A percentile compares a stretch with the other conserved stretches of the same genome.
phyloP scores from a whole-genome alignment of 306 rosid genomes.

The Herpetospermum pedunculosum region DNA sequence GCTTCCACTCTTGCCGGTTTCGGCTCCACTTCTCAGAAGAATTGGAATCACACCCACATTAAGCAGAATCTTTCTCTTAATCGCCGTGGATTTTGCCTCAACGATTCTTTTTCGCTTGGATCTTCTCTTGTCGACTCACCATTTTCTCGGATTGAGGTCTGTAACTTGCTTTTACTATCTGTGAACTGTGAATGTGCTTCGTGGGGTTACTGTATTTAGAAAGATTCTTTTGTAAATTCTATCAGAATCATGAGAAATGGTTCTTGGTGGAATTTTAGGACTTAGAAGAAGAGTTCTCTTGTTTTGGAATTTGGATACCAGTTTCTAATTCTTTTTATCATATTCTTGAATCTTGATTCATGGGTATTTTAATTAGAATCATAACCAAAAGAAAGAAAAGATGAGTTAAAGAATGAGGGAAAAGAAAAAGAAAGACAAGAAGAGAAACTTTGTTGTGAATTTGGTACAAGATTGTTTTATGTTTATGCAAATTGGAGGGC shows the following conservation, averaged over 20 bases:
- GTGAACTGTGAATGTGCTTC: neutral
- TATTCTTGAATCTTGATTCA: neutral
- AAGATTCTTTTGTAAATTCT: neutral
- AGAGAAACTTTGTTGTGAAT: neutral
- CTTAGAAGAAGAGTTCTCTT: neutral
- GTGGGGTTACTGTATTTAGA: neutral
- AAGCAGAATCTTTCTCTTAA: neutral
- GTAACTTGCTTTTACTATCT: neutral
- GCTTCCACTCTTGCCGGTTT: constrained; percentile 15
- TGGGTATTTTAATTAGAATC: neutral
- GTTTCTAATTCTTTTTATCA: neutral
- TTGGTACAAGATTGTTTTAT: neutral
- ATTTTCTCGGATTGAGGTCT: constrained; percentile 8
- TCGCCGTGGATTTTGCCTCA: neutral
- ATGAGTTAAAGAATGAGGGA: neutral
- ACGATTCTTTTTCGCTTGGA: constrained; percentile 18
- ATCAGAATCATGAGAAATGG: neutral
- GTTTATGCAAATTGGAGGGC: neutral
- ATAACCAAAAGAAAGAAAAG: neutral
- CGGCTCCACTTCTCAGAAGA: constrained; percentile 1
- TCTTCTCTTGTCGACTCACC: constrained; percentile 21
- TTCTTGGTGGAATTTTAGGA: neutral
- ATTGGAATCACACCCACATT: constrained; percentile 13
- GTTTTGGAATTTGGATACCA: neutral
- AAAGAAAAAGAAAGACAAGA: neutral